Conservation (phyloP, 305 asterid species). For the Fraxinus latifolia region DNA sequence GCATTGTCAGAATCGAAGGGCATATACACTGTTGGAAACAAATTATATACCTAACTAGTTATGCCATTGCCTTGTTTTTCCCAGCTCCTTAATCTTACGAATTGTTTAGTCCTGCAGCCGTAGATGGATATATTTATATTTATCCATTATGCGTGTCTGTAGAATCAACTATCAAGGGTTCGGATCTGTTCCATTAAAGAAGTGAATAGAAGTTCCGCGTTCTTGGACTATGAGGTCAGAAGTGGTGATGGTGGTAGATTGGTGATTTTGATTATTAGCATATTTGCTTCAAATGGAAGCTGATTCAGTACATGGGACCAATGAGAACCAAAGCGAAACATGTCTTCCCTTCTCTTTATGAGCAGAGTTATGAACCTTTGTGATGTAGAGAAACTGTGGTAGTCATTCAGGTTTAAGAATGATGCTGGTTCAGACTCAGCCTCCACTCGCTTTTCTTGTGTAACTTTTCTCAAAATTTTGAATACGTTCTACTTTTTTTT, state of each 20-base stretch:
- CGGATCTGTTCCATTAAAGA: not conserved
- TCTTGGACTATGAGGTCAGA: not conserved
- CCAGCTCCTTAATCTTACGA: not conserved
- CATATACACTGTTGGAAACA: not conserved
- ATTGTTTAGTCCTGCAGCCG: not conserved
- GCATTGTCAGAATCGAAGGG: not conserved
- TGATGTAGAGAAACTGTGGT: not conserved
- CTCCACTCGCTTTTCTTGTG: not conserved
- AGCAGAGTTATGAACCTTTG: not conserved
- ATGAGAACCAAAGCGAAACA: not conserved
- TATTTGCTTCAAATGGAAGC: not conserved
- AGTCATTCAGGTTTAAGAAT: not conserved
- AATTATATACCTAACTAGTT: not conserved
- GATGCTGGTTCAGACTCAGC: not conserved
- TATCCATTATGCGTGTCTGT: not conserved
- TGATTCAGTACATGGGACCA: not conserved
- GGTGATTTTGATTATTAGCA: not conserved
- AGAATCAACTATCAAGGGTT: not conserved
- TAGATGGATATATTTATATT: not conserved
- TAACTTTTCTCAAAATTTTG: not conserved
- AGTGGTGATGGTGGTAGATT: not conserved
- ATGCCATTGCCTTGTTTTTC: not conserved
- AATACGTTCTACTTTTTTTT: not conserved
- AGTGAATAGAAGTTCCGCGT: not conserved
- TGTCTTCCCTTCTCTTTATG: not conserved